These are phyloP conservation scores for Verticillium tricorpus DNA, from an alignment of 2,329 filamentous ascomycete species.

Conservation along the genomic window DNA sequence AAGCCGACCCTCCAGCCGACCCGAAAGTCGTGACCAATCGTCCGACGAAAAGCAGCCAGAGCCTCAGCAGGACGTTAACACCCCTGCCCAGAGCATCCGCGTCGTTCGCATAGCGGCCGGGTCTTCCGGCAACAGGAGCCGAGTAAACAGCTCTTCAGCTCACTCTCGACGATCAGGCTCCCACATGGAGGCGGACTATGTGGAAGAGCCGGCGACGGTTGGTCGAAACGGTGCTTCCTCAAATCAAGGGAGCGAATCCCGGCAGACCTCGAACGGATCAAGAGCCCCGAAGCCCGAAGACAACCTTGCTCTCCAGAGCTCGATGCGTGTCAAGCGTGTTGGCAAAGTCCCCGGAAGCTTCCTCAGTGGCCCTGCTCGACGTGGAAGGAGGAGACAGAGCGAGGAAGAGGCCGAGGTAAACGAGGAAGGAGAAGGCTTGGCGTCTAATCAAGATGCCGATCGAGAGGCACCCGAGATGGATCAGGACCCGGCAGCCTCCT, in stretches of 20 bases:
- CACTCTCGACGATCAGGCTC: conserved; percentile 30
- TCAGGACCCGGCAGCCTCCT: conserved; percentile 36
- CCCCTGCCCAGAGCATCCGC: conserved; percentile 45
- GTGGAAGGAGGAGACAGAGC: conserved; percentile 64
- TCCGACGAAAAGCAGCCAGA: conserved; percentile 31
- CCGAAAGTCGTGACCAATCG: conserved; percentile 35
- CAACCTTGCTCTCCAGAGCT: conserved; percentile 62
- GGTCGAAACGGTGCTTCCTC: conserved; percentile 41
- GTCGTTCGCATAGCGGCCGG: conserved; percentile 51
- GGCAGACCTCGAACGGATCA: conserved; percentile 45
- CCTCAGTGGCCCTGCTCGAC: conserved; percentile 72
- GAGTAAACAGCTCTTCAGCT: conserved; percentile 27
- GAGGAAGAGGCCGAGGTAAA: conserved; percentile 56
- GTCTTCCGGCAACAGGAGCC: conserved; percentile 42
- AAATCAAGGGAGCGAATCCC: conserved; percentile 48
- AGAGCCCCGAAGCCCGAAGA: conserved; percentile 51
- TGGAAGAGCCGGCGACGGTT: conserved; percentile 45
- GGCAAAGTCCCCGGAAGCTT: conserved; percentile 73
- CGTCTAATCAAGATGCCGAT: conserved; percentile 37
- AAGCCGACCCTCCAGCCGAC: conserved; percentile 29
- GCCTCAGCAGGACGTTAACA: conserved; percentile 42
- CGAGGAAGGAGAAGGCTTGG: conserved; percentile 34
- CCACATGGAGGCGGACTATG: conserved; percentile 41
- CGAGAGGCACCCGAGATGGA: conserved; percentile 31
- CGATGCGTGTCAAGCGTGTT: conserved; percentile 72